These are phyloP conservation scores for Kwoniella shivajii DNA, from an alignment of 1,284 basidiomycete species.

Conservation along the genomic window DNA sequence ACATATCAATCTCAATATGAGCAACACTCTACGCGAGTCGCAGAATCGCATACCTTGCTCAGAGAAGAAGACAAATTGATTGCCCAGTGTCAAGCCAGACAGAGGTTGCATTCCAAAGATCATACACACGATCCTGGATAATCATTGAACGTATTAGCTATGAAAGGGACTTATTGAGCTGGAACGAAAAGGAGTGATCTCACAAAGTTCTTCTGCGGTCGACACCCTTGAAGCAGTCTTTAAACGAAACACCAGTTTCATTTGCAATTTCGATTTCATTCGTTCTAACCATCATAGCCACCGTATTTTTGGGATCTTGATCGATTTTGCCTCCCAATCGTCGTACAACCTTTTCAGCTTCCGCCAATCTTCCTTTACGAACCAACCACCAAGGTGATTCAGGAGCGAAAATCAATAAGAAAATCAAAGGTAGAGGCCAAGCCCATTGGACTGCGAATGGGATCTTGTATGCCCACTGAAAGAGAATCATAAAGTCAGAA, in stretches of 20 bases:
- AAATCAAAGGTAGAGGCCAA: slow-evolving; percentile 12
- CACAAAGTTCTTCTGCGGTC: slow-evolving; percentile 44
- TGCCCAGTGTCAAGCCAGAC: no score
- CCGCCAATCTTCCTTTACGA: slow-evolving; percentile 14
- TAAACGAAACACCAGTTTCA: slow-evolving; percentile 30
- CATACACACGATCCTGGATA: no score
- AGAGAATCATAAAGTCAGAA: neutral
- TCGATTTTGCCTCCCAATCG: slow-evolving; percentile 33
- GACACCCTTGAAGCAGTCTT: slow-evolving; percentile 50
- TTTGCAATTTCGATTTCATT: slow-evolving; percentile 28
- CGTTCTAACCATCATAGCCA: slow-evolving; percentile 50
- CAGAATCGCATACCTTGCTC: no score
- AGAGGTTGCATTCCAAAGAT: no score
- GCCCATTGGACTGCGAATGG: slow-evolving; percentile 23
- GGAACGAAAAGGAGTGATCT: no score
- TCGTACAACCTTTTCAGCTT: slow-evolving; percentile 2
- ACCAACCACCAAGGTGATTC: slow-evolving; percentile 21
- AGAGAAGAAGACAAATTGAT: no score
- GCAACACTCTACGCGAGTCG: no score
- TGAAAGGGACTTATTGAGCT: no score
- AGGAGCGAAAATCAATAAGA: slow-evolving; percentile 4
- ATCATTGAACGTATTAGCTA: no score
- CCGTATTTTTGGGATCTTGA: slow-evolving; percentile 49
- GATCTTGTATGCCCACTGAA: slow-evolving; percentile 30
- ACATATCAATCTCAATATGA: no score